Percentiles rank a stretch among this genome's conserved stretches.
Evolutionary conservation across 495 filamentous ascomycete species (phyloP).

Genomic region (Xanthoparmelia taractica): DNA sequence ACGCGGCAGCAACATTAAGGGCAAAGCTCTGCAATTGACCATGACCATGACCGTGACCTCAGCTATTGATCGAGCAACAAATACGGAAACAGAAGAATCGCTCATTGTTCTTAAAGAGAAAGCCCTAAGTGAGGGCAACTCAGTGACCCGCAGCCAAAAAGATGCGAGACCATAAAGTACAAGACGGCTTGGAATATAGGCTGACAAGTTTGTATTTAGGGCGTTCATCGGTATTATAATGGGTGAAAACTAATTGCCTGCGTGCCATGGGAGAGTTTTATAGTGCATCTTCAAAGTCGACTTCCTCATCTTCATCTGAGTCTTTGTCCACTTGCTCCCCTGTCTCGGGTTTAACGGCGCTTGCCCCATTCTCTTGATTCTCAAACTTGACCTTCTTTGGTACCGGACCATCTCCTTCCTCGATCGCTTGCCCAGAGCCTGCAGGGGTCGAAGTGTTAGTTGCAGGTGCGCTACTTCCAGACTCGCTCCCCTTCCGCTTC

Average conservation of each 20-base stretch:
- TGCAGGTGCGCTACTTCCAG: conserved; percentile 37
- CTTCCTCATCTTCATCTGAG: conserved; percentile 47
- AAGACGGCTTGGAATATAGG: not conserved
- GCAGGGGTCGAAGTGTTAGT: conserved; percentile 40
- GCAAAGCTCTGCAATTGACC: too few species aligned
- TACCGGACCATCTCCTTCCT: conserved; percentile 32
- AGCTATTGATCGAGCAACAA: too few species aligned
- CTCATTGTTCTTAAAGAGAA: too few species aligned
- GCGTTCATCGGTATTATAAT: not conserved
- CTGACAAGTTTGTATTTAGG: not conserved
- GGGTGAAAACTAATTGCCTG: not conserved
- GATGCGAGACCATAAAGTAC: not conserved
- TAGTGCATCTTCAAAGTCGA: conserved; percentile 42
- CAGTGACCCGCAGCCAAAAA: too few species aligned
- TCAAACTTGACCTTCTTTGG: conserved; percentile 42
- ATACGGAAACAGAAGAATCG: too few species aligned
- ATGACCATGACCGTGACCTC: not conserved
- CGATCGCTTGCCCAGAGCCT: conserved; percentile 24
- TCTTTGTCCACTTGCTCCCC: conserved; percentile 33
- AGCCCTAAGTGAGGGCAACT: too few species aligned
- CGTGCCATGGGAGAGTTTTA: not conserved
- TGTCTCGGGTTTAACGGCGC: conserved; percentile 1
- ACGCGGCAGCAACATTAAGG: too few species aligned
- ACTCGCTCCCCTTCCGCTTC: conserved; percentile 27
- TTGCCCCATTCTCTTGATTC: conserved; percentile 9